Percentiles rank a stretch among this genome's conserved stretches.
phyloP scores from a whole-genome alignment of 805 yeast species.

The Lipomyces yamanashiensis region DNA sequence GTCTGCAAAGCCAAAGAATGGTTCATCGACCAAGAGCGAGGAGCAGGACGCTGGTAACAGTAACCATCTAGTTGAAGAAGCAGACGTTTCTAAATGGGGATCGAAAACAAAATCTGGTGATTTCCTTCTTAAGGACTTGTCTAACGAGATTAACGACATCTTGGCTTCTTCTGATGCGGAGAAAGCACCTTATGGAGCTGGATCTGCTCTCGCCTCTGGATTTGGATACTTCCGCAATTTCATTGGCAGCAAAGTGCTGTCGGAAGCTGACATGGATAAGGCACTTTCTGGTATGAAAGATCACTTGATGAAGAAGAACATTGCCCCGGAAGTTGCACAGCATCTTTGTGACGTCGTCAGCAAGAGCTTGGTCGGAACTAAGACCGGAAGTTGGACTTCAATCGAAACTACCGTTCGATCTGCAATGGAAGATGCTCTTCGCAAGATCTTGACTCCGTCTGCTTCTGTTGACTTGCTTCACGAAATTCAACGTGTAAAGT shows the following conservation, averaged over 20 bases:
- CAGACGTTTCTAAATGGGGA: conserved; percentile 48
- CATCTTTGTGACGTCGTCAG: conserved; percentile 72
- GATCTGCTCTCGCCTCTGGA: conserved; percentile 43
- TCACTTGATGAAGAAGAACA: conserved; percentile 82
- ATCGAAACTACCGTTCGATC: conserved; percentile 70
- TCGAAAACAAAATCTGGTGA: conserved; percentile 55
- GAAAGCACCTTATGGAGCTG: conserved; percentile 26
- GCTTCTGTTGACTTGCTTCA: conserved; percentile 85
- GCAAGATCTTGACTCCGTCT: conserved; percentile 83
- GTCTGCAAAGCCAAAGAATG: neutral
- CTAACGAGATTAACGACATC: conserved; percentile 55
- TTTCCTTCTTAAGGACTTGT: conserved; percentile 68
- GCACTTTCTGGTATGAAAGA: conserved; percentile 70
- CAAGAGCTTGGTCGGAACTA: conserved; percentile 70
- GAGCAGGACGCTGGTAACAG: conserved; percentile 36
- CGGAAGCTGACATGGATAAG: conserved; percentile 65
- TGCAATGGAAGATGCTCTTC: conserved; percentile 59
- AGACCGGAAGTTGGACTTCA: conserved; percentile 73
- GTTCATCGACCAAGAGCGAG: neutral
- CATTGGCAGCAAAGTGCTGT: conserved; percentile 71
- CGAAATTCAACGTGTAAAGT: conserved; percentile 59
- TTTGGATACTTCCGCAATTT: conserved; percentile 64
- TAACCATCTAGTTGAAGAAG: conserved; percentile 37
- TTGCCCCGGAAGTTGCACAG: conserved; percentile 86
- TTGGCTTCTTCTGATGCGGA: conserved; percentile 40